A percentile compares a stretch with the other conserved stretches of the same genome.
These are phyloP conservation scores for Coemansia sp. DNA, from an alignment of 192 early-diverging fungal species.

Conservation along the genomic window DNA sequence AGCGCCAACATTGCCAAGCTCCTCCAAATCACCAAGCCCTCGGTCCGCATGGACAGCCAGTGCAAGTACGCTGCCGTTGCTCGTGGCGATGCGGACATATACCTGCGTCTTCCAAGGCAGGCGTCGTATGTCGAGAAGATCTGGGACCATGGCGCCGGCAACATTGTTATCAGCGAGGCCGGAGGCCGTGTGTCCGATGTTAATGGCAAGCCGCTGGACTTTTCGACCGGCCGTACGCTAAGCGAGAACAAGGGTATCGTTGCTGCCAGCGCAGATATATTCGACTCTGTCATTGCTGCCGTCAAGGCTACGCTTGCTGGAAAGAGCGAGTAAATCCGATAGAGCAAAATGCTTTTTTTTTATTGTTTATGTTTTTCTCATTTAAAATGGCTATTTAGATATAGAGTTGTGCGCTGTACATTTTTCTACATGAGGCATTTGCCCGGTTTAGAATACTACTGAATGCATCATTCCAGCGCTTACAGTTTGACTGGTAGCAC, in stretches of 20 bases:
- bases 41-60: constrained; percentile 95
- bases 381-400: background rate
- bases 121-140: constrained; percentile 93
- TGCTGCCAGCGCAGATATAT: constrained; percentile 71
- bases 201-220: constrained; percentile 81
- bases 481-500: background rate
- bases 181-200: constrained; percentile 88
- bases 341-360: constrained; percentile 2
- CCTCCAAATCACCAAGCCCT: constrained; percentile 72
- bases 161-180: constrained; percentile 85
- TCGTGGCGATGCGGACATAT: constrained; percentile 91
- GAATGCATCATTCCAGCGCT: constrained; percentile 16
- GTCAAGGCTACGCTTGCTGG: constrained; percentile 55
- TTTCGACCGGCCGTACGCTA: constrained; percentile 81
- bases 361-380: constrained; percentile 3
- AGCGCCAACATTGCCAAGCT: constrained; percentile 70
- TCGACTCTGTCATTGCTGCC: constrained; percentile 71
- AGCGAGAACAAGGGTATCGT: constrained; percentile 85
- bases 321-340: background rate
- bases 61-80: constrained; percentile 94
- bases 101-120: constrained; percentile 78
- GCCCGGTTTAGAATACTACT: constrained; percentile 1
- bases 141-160: constrained; percentile 98
- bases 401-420: constrained; percentile 25
- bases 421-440: constrained; percentile 13